Percentiles rank a stretch among this genome's conserved stretches.
Evolutionary conservation across 2,329 filamentous ascomycete genomes (phyloP).

Genomic region (Aspergillus proliferans): DNA sequence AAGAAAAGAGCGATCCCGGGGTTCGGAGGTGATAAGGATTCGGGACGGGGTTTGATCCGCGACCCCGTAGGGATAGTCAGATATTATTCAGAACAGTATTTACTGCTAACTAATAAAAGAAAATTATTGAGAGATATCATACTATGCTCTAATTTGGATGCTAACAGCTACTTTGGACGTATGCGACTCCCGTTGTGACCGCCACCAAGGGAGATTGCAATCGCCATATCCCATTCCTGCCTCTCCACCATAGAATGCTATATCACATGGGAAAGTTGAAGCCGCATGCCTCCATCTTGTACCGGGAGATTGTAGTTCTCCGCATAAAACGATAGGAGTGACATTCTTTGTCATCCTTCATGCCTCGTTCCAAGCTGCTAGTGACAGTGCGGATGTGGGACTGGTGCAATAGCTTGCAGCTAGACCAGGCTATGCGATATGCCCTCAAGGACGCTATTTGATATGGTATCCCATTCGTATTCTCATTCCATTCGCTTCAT

Average conservation of each 20-base stretch:
- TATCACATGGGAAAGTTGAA: neutral
- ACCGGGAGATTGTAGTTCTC: neutral
- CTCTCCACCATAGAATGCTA: neutral
- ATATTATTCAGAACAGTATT: neutral
- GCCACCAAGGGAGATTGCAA: neutral
- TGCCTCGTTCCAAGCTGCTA: no score
- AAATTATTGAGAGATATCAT: neutral
- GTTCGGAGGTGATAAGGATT: slow-evolving; percentile 17
- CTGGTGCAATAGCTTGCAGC: no score
- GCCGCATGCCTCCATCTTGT: no score
- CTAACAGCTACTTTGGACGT: neutral
- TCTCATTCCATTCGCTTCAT: neutral
- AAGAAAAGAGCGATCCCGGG: slow-evolving; percentile 11
- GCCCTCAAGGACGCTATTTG: neutral
- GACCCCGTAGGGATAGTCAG: neutral
- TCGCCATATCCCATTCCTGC: neutral
- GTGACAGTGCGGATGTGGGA: no score
- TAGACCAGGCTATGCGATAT: no score
- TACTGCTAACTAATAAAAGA: neutral
- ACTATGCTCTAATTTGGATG: neutral
- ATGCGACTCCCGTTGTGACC: neutral
- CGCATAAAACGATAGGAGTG: neutral
- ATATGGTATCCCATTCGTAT: neutral
- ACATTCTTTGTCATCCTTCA: neutral
- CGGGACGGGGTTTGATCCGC: slow-evolving; percentile 18